Evolutionary conservation across 768 basidiomycete species (phyloP), one percentile per base, ranked within the genome.

Genomic region (Calocera cornea): DNA sequence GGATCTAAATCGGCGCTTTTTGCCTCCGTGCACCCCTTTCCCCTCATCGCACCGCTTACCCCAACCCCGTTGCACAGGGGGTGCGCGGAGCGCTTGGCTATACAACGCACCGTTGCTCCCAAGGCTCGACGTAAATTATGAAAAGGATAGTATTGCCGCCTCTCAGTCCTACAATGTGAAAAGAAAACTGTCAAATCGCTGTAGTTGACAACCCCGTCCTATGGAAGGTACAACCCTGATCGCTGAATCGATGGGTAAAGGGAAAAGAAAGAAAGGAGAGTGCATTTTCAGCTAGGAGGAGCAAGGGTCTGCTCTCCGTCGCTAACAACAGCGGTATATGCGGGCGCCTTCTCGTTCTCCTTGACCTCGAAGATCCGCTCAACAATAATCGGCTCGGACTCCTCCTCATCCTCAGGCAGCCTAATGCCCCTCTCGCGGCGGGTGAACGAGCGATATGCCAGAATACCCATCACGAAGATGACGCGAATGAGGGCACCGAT

Each of bases 401-500:
- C 75, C 67, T 82, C 79, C 47, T 78, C 76, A 47, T 79, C 73
- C 50, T 82, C 80, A 2, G 54, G 10, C 24, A 67, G 44, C 40
- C 67, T 69, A 22, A 64, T 64, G 16, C 80, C 76, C 40, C 72
- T 69, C 60, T 77, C 77, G 11, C 77, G 76, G 65, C 82, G 83
- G 17, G 76, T 79, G 74, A 86, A 70, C 40, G 83, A 73, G 72
- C 90, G 88, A 72, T 80, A 83, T 36, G 80, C 72, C 69, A 92
- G 77, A 68, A 92, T 77, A 34, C 80, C 74, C 71, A 91, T 73
- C 70, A 92, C 89, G 82, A 83, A 92, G 74, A 90, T 72, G 86
- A 92, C 90, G 74, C 90, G 82, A 67, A 92, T 75, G 29, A 92
- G 82, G 49, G 91, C 90, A 66, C 90, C 90, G 65, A 91, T 83